Evolutionary conservation across 2,329 filamentous ascomycete species (phyloP).

Genomic region (Myriosclerotinia duriaeana): DNA sequence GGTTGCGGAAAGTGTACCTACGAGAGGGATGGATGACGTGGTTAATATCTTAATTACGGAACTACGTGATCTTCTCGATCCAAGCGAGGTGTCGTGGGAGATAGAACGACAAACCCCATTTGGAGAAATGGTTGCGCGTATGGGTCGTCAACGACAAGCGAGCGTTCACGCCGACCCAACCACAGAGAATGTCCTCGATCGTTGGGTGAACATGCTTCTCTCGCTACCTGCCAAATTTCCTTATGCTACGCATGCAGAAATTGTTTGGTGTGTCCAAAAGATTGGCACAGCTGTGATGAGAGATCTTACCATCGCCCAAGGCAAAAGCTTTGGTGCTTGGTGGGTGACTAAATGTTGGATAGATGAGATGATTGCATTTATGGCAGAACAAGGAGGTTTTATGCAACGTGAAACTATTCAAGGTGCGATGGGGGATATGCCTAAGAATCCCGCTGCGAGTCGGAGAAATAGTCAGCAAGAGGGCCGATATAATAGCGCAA

Average conservation of each 20-base stretch:
- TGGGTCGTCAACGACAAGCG: slow-evolving; percentile 45
- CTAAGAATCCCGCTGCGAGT: slow-evolving; percentile 28
- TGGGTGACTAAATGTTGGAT: slow-evolving; percentile 96
- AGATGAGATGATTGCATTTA: slow-evolving; percentile 89
- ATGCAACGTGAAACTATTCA: slow-evolving; percentile 58
- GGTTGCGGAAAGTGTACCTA: slow-evolving; percentile 62
- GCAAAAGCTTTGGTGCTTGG: slow-evolving; percentile 84
- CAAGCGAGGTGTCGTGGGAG: slow-evolving; percentile 62
- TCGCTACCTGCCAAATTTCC: slow-evolving; percentile 70
- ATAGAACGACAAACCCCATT: slow-evolving; percentile 62
- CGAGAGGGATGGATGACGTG: slow-evolving; percentile 64
- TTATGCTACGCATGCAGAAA: slow-evolving; percentile 67
- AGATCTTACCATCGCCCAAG: slow-evolving; percentile 76
- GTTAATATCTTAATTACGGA: slow-evolving; percentile 63
- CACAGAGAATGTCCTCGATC: slow-evolving; percentile 69
- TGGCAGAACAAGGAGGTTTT: slow-evolving; percentile 88
- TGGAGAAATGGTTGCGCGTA: slow-evolving; percentile 54
- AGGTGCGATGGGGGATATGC: slow-evolving; percentile 34
- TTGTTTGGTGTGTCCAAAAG: slow-evolving; percentile 74
- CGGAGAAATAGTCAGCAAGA: slow-evolving; percentile 35
- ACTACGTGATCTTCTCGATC: slow-evolving; percentile 69
- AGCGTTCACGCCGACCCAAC: slow-evolving; percentile 45
- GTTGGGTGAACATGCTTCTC: slow-evolving; percentile 72
- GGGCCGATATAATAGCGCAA: slow-evolving; percentile 39
- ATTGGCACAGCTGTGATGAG: slow-evolving; percentile 76